Conservation (phyloP, 2,329 filamentous ascomycete species). For the Pyrenophora teres region DNA sequence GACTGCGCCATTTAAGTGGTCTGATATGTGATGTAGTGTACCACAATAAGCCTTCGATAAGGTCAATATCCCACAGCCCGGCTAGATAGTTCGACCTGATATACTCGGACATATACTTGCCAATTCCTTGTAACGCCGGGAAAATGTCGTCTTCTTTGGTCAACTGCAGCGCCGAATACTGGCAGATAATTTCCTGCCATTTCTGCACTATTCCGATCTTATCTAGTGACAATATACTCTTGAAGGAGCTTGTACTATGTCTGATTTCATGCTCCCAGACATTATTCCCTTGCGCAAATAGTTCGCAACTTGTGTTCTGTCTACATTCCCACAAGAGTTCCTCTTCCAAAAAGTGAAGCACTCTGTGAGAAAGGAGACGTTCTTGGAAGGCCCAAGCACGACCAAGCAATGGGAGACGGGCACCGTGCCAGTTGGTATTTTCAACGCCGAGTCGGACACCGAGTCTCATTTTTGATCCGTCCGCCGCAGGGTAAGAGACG, state of each 20-base stretch:
- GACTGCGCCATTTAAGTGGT: constrained; percentile 2
- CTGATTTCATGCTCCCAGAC: background rate
- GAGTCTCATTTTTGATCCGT: background rate
- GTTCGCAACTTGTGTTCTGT: background rate
- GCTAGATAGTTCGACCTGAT: background rate
- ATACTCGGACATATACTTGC: background rate
- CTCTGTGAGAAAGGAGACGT: constrained; percentile 1
- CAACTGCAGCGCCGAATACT: background rate
- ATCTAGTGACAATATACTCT: too few relatives aligned
- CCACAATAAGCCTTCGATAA: background rate
- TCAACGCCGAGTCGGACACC: background rate
- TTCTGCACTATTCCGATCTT: background rate
- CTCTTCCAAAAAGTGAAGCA: constrained; percentile 2
- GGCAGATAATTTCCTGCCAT: background rate
- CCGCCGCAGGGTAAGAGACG: background rate
- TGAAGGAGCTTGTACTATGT: background rate
- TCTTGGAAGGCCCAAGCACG: constrained; percentile 12
- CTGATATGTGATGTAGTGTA: background rate
- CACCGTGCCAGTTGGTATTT: background rate
- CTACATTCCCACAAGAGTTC: constrained; percentile 12
- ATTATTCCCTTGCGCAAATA: background rate
- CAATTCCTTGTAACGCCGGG: constrained; percentile 7
- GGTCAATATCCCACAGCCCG: constrained; percentile 2
- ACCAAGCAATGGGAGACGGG: background rate
- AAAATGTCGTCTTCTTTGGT: constrained; percentile 2